phyloP scores from a whole-genome alignment of 208 protist genomes.

The Crithidia expoeki region DNA sequence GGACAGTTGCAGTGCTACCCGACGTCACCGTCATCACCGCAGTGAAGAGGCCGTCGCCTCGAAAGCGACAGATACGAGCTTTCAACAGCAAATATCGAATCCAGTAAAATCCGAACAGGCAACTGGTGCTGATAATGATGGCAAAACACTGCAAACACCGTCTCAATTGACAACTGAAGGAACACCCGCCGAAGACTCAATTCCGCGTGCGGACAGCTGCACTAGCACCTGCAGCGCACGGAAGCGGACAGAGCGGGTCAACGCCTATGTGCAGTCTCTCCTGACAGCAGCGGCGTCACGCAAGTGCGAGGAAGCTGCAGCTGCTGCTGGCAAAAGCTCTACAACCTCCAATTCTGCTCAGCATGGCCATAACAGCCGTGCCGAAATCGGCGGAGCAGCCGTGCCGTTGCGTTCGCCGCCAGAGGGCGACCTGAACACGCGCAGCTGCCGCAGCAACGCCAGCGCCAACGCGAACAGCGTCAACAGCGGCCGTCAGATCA shows the following conservation, averaged over 20 bases:
- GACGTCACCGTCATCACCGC: background rate
- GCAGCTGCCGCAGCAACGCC: slow-evolving; percentile 15
- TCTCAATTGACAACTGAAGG: background rate
- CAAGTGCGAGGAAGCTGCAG: background rate
- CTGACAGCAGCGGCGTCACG: background rate
- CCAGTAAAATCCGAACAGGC: background rate
- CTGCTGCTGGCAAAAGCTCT: background rate
- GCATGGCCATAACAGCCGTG: background rate
- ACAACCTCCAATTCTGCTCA: background rate
- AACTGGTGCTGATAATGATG: too few species aligned
- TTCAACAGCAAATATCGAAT: background rate
- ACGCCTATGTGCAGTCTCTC: slow-evolving; percentile 19
- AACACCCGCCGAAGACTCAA: too few species aligned
- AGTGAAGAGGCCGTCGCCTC: background rate
- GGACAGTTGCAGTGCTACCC: slow-evolving; percentile 3
- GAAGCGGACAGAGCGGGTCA: slow-evolving; percentile 26
- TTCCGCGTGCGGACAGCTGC: background rate
- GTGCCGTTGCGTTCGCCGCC: background rate
- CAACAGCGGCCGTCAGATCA: slow-evolving; percentile 6
- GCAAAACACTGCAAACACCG: background rate
- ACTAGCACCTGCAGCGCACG: background rate
- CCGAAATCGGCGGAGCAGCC: background rate
- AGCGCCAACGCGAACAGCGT: slow-evolving; percentile 21
- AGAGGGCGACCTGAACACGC: background rate
- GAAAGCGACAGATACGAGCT: background rate